Conservation (phyloP, 495 filamentous ascomycete species). For the Tuber indicum region DNA sequence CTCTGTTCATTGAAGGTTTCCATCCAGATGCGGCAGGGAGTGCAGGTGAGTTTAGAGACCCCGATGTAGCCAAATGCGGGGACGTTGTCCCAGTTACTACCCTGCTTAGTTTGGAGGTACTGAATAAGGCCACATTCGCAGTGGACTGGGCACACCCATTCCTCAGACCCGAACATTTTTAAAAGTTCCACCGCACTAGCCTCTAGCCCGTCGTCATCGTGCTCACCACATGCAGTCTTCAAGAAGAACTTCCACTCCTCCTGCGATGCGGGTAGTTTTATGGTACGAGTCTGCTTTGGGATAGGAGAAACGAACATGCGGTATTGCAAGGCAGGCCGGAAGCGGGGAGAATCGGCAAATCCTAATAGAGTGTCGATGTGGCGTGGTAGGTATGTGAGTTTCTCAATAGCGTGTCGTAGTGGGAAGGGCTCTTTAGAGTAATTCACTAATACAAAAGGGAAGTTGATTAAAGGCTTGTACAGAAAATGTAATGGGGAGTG, state of each 20-base stretch:
- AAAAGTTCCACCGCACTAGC: background rate
- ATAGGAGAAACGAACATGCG: background rate
- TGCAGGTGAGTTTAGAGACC: background rate
- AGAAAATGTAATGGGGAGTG: background rate
- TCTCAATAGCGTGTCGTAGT: background rate
- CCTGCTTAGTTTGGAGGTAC: background rate
- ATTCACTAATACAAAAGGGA: background rate
- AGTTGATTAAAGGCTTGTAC: too few species aligned
- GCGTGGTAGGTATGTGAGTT: background rate
- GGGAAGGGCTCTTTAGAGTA: background rate
- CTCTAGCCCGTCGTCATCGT: background rate
- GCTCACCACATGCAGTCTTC: background rate
- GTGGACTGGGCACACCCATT: background rate
- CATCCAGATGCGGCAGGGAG: too few species aligned
- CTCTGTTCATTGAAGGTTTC: too few species aligned
- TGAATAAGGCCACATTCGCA: too few species aligned
- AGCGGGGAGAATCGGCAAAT: too few species aligned
- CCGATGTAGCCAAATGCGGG: background rate
- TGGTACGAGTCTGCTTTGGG: background rate
- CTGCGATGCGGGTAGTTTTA: background rate
- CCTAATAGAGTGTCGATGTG: too few species aligned
- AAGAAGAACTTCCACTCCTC: background rate
- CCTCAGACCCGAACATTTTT: background rate
- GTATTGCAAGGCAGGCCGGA: background rate
- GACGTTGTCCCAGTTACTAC: background rate